phyloP scores from a whole-genome alignment of 2,329 filamentous ascomycete species.

The Cercospora sp. region DNA sequence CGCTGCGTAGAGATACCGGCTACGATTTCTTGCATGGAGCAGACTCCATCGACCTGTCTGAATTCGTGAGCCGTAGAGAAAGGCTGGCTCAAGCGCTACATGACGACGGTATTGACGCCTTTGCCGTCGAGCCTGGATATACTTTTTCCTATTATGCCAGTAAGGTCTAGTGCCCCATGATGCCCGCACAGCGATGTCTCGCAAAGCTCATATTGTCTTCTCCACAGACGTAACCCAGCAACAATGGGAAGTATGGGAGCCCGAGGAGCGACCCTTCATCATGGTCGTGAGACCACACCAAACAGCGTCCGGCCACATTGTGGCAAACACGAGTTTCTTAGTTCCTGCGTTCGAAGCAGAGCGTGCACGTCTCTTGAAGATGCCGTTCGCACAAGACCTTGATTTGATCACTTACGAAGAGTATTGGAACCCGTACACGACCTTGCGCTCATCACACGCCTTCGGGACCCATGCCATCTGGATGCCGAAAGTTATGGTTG shows the following conservation, averaged over 20 bases:
- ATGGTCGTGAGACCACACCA: slow-evolving; percentile 58
- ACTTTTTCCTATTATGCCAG: slow-evolving; percentile 62
- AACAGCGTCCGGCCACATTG: slow-evolving; percentile 41
- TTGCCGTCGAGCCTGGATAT: slow-evolving; percentile 64
- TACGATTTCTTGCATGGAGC: slow-evolving; percentile 56
- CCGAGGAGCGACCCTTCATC: slow-evolving; percentile 54
- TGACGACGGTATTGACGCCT: slow-evolving; percentile 56
- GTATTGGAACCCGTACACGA: slow-evolving; percentile 64
- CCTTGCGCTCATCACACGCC: slow-evolving; percentile 43
- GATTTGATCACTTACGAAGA: slow-evolving; percentile 63
- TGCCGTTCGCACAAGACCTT: slow-evolving; percentile 55
- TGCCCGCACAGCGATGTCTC: background rate
- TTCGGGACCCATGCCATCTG: slow-evolving; percentile 24
- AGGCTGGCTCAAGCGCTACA: slow-evolving; percentile 59
- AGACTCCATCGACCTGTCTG: slow-evolving; percentile 50
- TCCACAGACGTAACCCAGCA: slow-evolving; percentile 57
- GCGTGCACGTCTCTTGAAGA: slow-evolving; percentile 59
- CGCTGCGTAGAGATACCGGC: slow-evolving; percentile 46
- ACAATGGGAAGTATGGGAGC: slow-evolving; percentile 65
- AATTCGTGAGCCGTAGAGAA: slow-evolving; percentile 59
- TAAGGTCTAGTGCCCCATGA: background rate
- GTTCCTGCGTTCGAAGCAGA: slow-evolving; percentile 63
- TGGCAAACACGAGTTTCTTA: slow-evolving; percentile 60
- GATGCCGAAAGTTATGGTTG: slow-evolving; percentile 57
- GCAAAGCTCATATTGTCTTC: background rate